Base-by-base conservation (phyloP, 2,329 filamentous ascomycete species). In the Graphilbum ipis-grandicollis region DNA sequence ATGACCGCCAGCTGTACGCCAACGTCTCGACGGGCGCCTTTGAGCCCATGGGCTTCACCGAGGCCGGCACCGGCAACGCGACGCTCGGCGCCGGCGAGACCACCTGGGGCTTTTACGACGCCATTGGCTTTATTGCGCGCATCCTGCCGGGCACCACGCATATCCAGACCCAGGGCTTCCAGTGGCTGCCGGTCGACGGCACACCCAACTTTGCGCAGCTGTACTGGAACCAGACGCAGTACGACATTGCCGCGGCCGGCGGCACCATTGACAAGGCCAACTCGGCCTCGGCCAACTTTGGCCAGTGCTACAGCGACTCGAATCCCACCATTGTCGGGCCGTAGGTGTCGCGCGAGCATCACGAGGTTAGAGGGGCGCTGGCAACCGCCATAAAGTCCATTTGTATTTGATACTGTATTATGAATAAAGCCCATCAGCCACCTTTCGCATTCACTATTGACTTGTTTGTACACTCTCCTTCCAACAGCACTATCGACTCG, bases 211-310 rank as follows among this genome's bases (percentile, higher is more conserved):
- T 45, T 10, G 39, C 38, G 6, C 39, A 45, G 41, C 39, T 45
- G 33, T 42, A 39, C 23, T 43, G 43, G 43, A 42, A 45, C 36
- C 43, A 45, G 41, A 42, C 43, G 19, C 41, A 40, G 34, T 45
- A 37, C 34, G 43, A 43, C 9, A 15, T 35, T 14, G 43, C 39
- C 3, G 38, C 41, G 3, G 31, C 21, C 14, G 23, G 9, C 9
- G 38, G 35, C 2, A 34, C 23, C 23, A n/a, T 12, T 12, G 23
- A 25, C 23, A 25, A 25, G 23, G 8, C 8, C 23, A 25, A 25
- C 23, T 12, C 23, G 23, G 23, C 23, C 8, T 8, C 23, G 23
- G 23, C 23, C 8, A 25, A 7, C 7, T 25, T 25, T 12, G 23
- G 23, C 23, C 8, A 8, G 23, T 25, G 23, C 12, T 12, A 7